These are phyloP conservation scores for Suzukiozyma palmioleophila DNA, from an alignment of 1,139 yeast species.

Conservation along the genomic window DNA sequence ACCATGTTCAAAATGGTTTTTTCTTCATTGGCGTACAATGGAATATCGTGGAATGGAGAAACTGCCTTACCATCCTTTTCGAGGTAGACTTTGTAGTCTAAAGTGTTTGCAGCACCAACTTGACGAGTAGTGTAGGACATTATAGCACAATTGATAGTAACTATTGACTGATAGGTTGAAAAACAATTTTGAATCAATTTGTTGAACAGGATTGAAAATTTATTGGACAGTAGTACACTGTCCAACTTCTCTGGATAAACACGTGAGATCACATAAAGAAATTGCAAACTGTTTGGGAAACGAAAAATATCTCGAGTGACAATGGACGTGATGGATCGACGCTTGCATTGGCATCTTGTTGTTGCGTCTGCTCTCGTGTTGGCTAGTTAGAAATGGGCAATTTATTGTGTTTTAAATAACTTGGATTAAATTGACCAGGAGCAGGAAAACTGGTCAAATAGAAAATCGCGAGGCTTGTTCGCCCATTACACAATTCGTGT, in stretches of 20 bases:
- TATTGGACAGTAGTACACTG: neutral
- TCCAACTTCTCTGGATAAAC: neutral
- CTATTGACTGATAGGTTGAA: conserved; percentile 3
- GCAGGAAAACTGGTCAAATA: too few relatives aligned
- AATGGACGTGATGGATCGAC: too few relatives aligned
- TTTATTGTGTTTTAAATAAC: too few relatives aligned
- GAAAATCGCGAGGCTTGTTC: too few relatives aligned
- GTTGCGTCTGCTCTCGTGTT: too few relatives aligned
- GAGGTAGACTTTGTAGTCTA: conserved; percentile 76
- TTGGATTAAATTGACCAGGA: too few relatives aligned
- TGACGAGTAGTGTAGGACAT: conserved; percentile 80
- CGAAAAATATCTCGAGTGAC: too few relatives aligned
- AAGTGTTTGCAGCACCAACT: conserved; percentile 87
- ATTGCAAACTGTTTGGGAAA: neutral
- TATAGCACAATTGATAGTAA: conserved; percentile 5
- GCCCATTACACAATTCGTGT: too few relatives aligned
- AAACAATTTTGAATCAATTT: conserved; percentile 3
- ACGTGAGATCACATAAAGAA: conserved; percentile 3
- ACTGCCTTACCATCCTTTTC: conserved; percentile 46
- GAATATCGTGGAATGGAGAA: conserved; percentile 79
- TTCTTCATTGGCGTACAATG: conserved; percentile 62
- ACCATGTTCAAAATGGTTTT: conserved; percentile 76
- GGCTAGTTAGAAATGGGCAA: too few relatives aligned
- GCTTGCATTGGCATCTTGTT: too few relatives aligned
- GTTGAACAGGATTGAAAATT: conserved; percentile 1